Evolutionary conservation across 441 rosid species (phyloP).

Genomic region (Populus hybrid): DNA sequence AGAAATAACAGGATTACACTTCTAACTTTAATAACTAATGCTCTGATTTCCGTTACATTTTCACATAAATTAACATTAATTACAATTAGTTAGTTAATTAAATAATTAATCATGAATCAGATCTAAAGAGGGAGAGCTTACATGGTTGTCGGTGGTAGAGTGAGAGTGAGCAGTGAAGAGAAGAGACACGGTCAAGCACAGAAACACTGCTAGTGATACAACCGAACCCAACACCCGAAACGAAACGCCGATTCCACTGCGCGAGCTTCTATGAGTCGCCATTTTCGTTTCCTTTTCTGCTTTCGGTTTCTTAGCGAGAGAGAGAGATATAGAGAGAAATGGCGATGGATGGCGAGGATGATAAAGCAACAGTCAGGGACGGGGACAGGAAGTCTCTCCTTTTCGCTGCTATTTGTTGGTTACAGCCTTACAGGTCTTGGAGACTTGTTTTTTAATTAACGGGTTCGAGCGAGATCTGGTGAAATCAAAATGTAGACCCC

Average conservation of each 20-base stretch:
- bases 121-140: constrained; percentile 25
- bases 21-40: background rate
- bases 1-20: background rate
- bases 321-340: background rate
- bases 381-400: background rate
- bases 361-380: background rate
- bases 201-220: constrained; percentile 35
- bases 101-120: background rate
- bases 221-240: constrained; percentile 45
- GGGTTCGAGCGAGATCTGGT: background rate
- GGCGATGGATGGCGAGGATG: background rate
- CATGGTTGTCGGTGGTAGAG: constrained; percentile 48
- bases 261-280: constrained; percentile 51
- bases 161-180: constrained; percentile 45
- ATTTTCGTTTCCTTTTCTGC: constrained; percentile 22
- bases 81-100: background rate
- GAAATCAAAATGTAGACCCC: background rate
- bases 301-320: background rate
- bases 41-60: background rate
- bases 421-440: background rate
- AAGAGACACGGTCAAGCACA: constrained; percentile 56
- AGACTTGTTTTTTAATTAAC: background rate
- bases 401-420: background rate
- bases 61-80: background rate
- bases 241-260: constrained; percentile 32